These are phyloP conservation scores for Alloteropsis angusta DNA, from an alignment of 202 grass and related monocot species.

Conservation along the genomic window DNA sequence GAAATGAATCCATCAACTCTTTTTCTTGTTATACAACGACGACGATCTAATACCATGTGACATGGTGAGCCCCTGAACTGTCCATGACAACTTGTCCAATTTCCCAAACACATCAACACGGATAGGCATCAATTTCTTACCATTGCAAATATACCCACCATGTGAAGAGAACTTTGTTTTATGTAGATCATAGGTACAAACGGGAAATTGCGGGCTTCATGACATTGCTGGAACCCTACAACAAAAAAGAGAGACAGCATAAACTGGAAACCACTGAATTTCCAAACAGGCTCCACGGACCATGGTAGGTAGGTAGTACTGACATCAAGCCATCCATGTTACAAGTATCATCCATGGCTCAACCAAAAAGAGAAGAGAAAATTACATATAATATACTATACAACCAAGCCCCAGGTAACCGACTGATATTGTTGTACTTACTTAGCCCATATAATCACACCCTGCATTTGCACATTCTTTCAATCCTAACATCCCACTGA, in stretches of 20 bases:
- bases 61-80: background rate
- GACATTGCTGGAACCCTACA: conserved; percentile 6
- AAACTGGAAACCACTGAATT: conserved; percentile 24
- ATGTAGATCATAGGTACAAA: conserved; percentile 18
- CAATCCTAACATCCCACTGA: conserved; percentile 43
- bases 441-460: conserved; percentile 51
- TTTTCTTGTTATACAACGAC: background rate
- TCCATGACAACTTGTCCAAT: background rate
- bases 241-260: background rate
- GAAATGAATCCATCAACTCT: background rate
- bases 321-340: conserved; percentile 55
- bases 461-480: conserved; percentile 61
- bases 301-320: conserved; percentile 22
- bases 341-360: conserved; percentile 52
- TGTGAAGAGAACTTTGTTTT: background rate
- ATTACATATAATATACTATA: conserved; percentile 66
- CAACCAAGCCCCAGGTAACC: conserved; percentile 43
- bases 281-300: conserved; percentile 31
- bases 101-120: background rate
- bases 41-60: background rate
- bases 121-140: background rate
- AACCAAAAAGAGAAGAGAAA: conserved; percentile 34
- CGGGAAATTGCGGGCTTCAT: background rate
- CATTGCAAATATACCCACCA: conserved; percentile 1
- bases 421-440: conserved; percentile 39